A percentile compares a stretch with the other conserved stretches of the same genome.
Conservation (phyloP, 495 filamentous ascomycete genomes). For the Penicillium chermesinum region DNA sequence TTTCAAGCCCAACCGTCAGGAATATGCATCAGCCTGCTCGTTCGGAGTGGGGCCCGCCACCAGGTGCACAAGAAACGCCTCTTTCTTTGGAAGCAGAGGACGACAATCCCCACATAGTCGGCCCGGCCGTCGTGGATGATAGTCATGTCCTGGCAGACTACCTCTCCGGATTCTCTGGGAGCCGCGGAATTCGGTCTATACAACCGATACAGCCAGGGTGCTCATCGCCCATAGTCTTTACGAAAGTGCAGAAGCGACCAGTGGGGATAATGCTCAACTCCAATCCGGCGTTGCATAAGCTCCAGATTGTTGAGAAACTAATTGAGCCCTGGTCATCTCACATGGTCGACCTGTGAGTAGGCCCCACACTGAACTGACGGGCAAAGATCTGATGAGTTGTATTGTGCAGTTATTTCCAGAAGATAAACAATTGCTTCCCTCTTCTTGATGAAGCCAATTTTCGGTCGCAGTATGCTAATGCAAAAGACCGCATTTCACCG, state of each 20-base stretch:
- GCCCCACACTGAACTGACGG: neutral
- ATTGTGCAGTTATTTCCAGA: slow-evolving; percentile 9
- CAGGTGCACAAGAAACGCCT: neutral
- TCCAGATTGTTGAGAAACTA: slow-evolving; percentile 13
- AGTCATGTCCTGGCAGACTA: slow-evolving; percentile 27
- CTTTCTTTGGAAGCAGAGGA: slow-evolving; percentile 12
- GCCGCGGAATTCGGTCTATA: slow-evolving; percentile 29
- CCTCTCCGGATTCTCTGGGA: slow-evolving; percentile 2
- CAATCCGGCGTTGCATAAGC: slow-evolving; percentile 10
- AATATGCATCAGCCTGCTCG: neutral
- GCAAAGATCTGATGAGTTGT: neutral
- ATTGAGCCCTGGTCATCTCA: slow-evolving; percentile 8
- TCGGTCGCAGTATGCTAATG: slow-evolving; percentile 8
- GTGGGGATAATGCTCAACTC: slow-evolving; percentile 7
- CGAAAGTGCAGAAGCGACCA: slow-evolving; percentile 11
- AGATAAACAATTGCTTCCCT: slow-evolving; percentile 8
- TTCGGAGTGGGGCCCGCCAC: neutral
- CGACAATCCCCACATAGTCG: slow-evolving; percentile 24
- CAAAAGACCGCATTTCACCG: slow-evolving; percentile 9
- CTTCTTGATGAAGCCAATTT: slow-evolving; percentile 6
- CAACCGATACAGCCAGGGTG: slow-evolving; percentile 1
- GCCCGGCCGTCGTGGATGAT: slow-evolving; percentile 29
- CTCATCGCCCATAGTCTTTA: slow-evolving; percentile 2
- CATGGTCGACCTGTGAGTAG: neutral
- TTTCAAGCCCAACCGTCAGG: neutral